Base-by-base conservation (phyloP, 148 eudicot genomes). In the Rhododendron henanense region DNA sequence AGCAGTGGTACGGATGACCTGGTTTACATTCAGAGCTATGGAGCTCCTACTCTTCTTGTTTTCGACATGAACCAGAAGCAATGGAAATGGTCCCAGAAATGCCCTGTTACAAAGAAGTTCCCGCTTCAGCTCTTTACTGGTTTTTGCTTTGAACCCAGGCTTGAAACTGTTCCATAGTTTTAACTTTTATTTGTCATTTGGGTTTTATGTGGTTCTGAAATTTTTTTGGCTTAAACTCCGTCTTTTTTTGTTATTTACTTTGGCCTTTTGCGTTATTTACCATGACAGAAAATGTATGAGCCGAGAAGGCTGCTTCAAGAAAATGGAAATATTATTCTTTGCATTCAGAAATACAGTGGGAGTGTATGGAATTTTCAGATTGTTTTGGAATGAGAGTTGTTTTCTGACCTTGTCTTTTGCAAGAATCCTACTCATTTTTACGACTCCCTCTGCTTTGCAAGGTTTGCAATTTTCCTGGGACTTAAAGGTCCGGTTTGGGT, bases 81-180 rank as follows among this genome's bases (percentile, higher is more conserved):
- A 75, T 95, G 98, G 98, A 94, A 78, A 89, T 97, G 99, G 99
- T 89, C 99, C 2, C 98, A 94, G 81, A 97, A 92, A 84, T 93
- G 98, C 78, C 99, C 99, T 1, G 98, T 95, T 67, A 88, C 91
- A 0, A 97, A 97, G 93, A 92, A 93, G 93, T 94, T 94, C 85
- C 98, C 98, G 0, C 98, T 97, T 86, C 99, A 97, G 91, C 96
- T 97, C 84, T 97, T 97, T 83, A 91, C 95, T 45, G 99, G 99
- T 14, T 97, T 97, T 90, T 93, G 95, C 94, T 97, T 95, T 59
- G 99, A 97, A 80, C 99, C 99, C 65, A 93, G 95, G 89, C 94
- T 97, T 65, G 98, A 93, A 82, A 90, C 93, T 79, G 78, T 90
- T 67, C 98, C 99, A 23, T 96, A 86, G 87, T 81, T 81, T n/a